A percentile compares a stretch with the other conserved stretches of the same genome.
Conservation (phyloP, 2,329 filamentous ascomycete species). For the Lomentospora prolificans region DNA sequence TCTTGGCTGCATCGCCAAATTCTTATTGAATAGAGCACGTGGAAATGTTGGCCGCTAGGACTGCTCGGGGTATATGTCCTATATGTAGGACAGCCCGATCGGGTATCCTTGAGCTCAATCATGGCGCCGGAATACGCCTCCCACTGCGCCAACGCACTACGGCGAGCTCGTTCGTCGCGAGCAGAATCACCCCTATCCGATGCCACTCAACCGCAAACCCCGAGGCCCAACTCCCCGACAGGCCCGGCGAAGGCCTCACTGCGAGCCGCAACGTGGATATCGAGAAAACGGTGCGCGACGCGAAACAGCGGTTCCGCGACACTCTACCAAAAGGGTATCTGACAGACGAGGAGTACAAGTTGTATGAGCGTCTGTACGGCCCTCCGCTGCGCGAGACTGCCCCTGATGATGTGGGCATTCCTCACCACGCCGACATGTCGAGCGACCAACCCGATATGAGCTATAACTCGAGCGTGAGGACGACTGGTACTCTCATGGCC, state of each 20-base stretch:
- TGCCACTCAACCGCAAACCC: slow-evolving; percentile 6
- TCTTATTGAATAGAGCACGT: background rate
- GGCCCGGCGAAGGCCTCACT: background rate
- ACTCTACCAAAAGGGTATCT: slow-evolving; percentile 64
- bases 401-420: slow-evolving; percentile 48
- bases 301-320: slow-evolving; percentile 68
- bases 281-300: slow-evolving; percentile 58
- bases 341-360: slow-evolving; percentile 55
- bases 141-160: background rate
- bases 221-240: slow-evolving; percentile 6
- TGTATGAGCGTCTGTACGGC: slow-evolving; percentile 78
- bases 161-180: background rate
- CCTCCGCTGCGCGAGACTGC: slow-evolving; percentile 54
- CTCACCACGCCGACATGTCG: slow-evolving; percentile 18
- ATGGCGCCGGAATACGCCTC: background rate
- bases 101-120: slow-evolving; percentile 12
- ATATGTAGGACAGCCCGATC: slow-evolving; percentile 16
- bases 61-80: slow-evolving; percentile 23
- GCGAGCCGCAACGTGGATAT: slow-evolving; percentile 19
- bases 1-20: background rate
- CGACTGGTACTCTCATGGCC: background rate
- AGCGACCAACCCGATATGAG: slow-evolving; percentile 7
- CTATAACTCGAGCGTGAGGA: background rate
- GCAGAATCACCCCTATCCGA: slow-evolving; percentile 2
- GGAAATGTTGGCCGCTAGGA: slow-evolving; percentile 24